A percentile compares a stretch with the other conserved stretches of the same genome.
Conservation (phyloP, 768 basidiomycete genomes). For the Amanita thiersii region DNA sequence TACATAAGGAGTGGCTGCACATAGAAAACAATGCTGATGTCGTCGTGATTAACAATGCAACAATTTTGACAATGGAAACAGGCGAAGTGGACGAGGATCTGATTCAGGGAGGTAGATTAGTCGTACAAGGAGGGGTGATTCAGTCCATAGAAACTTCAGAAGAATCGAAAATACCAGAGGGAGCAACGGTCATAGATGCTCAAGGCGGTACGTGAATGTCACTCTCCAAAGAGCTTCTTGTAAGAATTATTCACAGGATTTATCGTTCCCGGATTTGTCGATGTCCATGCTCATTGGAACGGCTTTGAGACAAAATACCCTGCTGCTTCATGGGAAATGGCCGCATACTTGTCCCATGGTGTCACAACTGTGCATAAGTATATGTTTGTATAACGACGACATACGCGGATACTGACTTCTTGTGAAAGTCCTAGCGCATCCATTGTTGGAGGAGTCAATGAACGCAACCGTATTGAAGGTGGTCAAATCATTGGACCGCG, state of each 20-base stretch:
- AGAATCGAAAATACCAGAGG: conserved; percentile 20
- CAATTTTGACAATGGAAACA: conserved; percentile 60
- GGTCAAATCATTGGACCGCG: conserved; percentile 64
- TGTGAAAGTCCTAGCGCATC: conserved; percentile 50
- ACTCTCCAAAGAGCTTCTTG: neutral
- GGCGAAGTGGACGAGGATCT: conserved; percentile 42
- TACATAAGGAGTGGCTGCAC: conserved; percentile 14
- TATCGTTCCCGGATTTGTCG: conserved; percentile 66
- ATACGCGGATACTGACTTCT: neutral
- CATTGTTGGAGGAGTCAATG: conserved; percentile 53
- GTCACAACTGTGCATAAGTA: conserved; percentile 75
- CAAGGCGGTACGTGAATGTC: conserved; percentile 42
- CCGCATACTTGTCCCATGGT: conserved; percentile 69
- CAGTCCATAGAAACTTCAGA: conserved; percentile 31
- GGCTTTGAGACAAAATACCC: conserved; percentile 47
- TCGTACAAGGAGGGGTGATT: conserved; percentile 52
- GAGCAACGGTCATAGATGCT: conserved; percentile 44
- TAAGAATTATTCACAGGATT: conserved; percentile 32
- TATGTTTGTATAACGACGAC: no score
- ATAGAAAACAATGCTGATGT: conserved; percentile 31
- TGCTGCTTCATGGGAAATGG: conserved; percentile 65
- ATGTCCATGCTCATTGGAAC: conserved; percentile 70
- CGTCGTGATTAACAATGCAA: conserved; percentile 60
- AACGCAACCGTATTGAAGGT: conserved; percentile 61
- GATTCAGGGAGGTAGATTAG: conserved; percentile 41